Conservation (phyloP, 108 stramenopile species). For the Cyclotella choctawhatcheeana region DNA sequence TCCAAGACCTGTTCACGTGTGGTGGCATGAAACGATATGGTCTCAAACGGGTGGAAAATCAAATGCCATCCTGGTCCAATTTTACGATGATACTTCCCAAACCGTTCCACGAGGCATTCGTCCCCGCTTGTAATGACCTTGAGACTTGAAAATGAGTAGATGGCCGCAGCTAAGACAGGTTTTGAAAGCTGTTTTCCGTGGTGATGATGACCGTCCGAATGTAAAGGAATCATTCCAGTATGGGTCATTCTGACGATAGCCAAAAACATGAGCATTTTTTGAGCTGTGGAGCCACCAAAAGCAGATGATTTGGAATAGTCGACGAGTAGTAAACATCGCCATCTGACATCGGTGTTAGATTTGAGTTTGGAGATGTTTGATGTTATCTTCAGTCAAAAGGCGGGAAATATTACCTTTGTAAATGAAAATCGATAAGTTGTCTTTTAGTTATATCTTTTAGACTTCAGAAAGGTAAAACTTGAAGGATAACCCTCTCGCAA, state of each 20-base stretch:
- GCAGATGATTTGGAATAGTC: too few species aligned
- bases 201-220: background rate
- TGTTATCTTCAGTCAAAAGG: too few species aligned
- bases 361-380: too few species aligned
- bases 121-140: constrained; percentile 18
- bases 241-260: background rate
- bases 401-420: too few species aligned
- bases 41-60: constrained; percentile 25
- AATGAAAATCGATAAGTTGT: too few species aligned
- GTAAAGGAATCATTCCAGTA: background rate
- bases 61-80: constrained; percentile 42
- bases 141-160: constrained; percentile 20
- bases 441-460: too few species aligned
- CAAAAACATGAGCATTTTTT: too few species aligned
- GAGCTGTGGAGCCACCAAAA: background rate
- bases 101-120: constrained; percentile 37
- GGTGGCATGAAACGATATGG: constrained; percentile 18
- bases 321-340: too few species aligned
- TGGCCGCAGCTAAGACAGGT: constrained; percentile 7
- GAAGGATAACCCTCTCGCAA: too few species aligned
- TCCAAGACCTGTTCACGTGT: constrained; percentile 48
- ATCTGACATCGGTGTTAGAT: too few species aligned
- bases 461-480: too few species aligned
- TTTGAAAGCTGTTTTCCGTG: background rate
- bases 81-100: constrained; percentile 38